A percentile compares a stretch with the other conserved stretches of the same genome.
These are phyloP conservation scores for Aspergillus glaucus DNA, from an alignment of 2,329 filamentous ascomycete species.

Conservation along the genomic window DNA sequence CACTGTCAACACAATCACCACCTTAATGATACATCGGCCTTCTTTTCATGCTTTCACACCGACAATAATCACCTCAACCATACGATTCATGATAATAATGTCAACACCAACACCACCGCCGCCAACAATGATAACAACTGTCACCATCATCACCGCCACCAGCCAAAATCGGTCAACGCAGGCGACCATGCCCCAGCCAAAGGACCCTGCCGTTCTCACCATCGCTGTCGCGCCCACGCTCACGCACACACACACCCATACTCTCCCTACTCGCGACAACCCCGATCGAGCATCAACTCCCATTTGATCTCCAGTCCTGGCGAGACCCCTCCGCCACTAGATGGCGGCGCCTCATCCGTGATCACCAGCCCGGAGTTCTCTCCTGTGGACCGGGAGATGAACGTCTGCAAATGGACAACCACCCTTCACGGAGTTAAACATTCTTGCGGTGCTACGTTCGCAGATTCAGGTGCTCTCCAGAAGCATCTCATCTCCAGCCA, in stretches of 20 bases:
- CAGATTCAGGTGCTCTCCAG: slow-evolving; percentile 31
- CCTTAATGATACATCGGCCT: slow-evolving; percentile 15
- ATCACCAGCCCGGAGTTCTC: slow-evolving; percentile 32
- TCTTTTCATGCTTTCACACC: slow-evolving; percentile 26
- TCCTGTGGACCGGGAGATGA: slow-evolving; percentile 25
- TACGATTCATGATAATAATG: background rate
- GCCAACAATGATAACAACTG: background rate
- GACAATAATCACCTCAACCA: slow-evolving; percentile 25
- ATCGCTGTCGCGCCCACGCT: slow-evolving; percentile 27
- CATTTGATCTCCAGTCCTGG: slow-evolving; percentile 31
- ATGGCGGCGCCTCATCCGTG: slow-evolving; percentile 27
- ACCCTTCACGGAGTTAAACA: slow-evolving; percentile 19
- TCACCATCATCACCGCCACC: background rate
- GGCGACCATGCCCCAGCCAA: slow-evolving; percentile 14
- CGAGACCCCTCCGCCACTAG: slow-evolving; percentile 31
- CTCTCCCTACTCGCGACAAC: slow-evolving; percentile 30
- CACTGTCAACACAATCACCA: slow-evolving; percentile 12
- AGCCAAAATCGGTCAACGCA: slow-evolving; percentile 21
- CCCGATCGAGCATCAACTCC: slow-evolving; percentile 32
- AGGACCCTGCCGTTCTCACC: slow-evolving; percentile 28
- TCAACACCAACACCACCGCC: background rate
- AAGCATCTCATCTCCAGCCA: slow-evolving; percentile 34
- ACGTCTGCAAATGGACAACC: slow-evolving; percentile 34
- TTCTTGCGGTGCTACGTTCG: slow-evolving; percentile 31
- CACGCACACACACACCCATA: slow-evolving; percentile 30